A percentile compares a stretch with the other conserved stretches of the same genome.
Evolutionary conservation across 495 filamentous ascomycete genomes (phyloP).

Genomic region (Penicillium cataractarum): DNA sequence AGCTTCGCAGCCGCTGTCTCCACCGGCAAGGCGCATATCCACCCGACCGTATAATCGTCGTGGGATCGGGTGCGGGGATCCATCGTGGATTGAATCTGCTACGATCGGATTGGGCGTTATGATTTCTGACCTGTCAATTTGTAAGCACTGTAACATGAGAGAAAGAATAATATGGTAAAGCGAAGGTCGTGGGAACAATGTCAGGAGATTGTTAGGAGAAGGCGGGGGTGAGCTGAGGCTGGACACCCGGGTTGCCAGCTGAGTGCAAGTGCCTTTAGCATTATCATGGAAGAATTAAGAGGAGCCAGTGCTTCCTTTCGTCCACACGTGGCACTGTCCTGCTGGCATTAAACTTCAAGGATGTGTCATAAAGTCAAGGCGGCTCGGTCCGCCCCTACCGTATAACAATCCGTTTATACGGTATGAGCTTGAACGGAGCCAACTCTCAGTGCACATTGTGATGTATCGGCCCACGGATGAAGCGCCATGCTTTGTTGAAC

Average conservation of each 20-base stretch:
- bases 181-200: too few species aligned
- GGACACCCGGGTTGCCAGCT: not conserved
- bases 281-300: not conserved
- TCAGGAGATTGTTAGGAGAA: too few species aligned
- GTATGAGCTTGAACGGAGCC: not conserved
- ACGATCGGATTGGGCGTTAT: not conserved
- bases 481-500: constrained; percentile 13
- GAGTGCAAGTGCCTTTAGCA: too few species aligned
- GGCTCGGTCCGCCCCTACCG: constrained; percentile 1
- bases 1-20: constrained; percentile 39
- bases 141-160: too few species aligned
- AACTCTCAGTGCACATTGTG: constrained; percentile 11
- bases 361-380: not conserved
- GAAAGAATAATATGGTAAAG: too few species aligned
- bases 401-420: not conserved
- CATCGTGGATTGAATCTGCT: not conserved
- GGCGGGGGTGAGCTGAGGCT: too few species aligned
- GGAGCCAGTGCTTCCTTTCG: not conserved
- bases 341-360: not conserved
- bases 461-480: constrained; percentile 15
- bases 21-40: constrained; percentile 36
- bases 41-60: constrained; percentile 35
- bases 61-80: constrained; percentile 14
- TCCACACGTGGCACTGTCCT: not conserved
- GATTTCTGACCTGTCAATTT: not conserved